Conservation (phyloP, 1,139 yeast species). For the Yamadazyma triangularis region DNA sequence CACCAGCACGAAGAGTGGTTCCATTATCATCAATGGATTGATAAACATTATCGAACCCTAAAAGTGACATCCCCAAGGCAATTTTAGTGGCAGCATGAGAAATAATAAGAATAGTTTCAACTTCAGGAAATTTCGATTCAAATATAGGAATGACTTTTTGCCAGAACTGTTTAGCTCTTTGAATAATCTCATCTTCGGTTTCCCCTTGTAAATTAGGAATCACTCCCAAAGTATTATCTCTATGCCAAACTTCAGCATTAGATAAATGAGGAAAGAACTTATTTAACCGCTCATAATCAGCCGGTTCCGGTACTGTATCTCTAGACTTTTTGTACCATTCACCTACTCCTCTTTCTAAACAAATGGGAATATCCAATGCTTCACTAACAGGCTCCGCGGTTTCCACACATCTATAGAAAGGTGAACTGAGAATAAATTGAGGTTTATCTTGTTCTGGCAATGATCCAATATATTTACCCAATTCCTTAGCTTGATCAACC, state of each 20-base stretch:
- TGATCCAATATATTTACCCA: constrained; percentile 47
- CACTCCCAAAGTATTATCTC: constrained; percentile 40
- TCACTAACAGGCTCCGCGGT: constrained; percentile 70
- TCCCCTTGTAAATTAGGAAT: constrained; percentile 63
- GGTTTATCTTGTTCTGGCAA: constrained; percentile 47
- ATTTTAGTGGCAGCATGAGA: constrained; percentile 86
- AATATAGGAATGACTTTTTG: constrained; percentile 45
- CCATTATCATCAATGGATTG: constrained; percentile 42
- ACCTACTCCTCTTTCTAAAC: constrained; percentile 68
- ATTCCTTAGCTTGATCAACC: constrained; percentile 69
- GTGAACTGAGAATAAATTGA: constrained; percentile 66
- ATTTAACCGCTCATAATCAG: constrained; percentile 42
- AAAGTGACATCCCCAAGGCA: constrained; percentile 66
- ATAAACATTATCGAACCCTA: constrained; percentile 43
- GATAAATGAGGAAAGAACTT: constrained; percentile 48
- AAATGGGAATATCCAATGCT: constrained; percentile 50
- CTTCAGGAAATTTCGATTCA: constrained; percentile 49
- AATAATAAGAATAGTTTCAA: constrained; percentile 54
- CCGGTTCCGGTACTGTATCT: constrained; percentile 55
- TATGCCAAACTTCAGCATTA: constrained; percentile 34
- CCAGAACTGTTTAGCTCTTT: constrained; percentile 51
- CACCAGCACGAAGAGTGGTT: constrained; percentile 39
- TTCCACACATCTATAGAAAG: constrained; percentile 86
- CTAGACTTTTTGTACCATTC: constrained; percentile 63
- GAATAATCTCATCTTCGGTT: constrained; percentile 55